Evolutionary conservation across 495 filamentous ascomycete genomes (phyloP).

Genomic region (Niebla homalea): DNA sequence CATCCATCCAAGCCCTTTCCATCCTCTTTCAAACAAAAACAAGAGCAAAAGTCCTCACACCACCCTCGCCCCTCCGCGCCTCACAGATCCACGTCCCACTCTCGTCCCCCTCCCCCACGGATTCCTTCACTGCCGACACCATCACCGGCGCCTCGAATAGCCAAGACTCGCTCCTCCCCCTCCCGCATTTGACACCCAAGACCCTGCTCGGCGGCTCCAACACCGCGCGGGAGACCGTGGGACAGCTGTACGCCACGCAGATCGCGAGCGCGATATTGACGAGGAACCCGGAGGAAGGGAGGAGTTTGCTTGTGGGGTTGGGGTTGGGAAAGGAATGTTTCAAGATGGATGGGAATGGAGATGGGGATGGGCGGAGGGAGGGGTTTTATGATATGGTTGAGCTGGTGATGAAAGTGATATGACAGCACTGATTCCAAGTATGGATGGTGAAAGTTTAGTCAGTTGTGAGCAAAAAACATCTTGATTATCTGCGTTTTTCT

Average conservation of each 20-base stretch:
- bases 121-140: no score
- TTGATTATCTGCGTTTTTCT: no score
- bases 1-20: no score
- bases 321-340: conserved; percentile 61
- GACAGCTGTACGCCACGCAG: conserved; percentile 78
- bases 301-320: conserved; percentile 69
- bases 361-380: conserved; percentile 33
- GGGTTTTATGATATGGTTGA: conserved; percentile 75
- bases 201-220: conserved; percentile 78
- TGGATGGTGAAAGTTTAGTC: neutral
- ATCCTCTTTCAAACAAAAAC: no score
- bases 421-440: neutral
- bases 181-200: conserved; percentile 69
- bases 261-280: conserved; percentile 67
- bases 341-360: no score
- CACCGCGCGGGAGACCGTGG: conserved; percentile 65
- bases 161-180: conserved; percentile 52
- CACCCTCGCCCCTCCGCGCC: neutral
- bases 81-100: conserved; percentile 77
- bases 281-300: conserved; percentile 59
- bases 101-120: conserved; percentile 30
- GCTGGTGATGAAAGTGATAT: conserved; percentile 56
- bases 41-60: neutral
- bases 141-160: conserved; percentile 46
- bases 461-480: no score